Percentiles rank a stretch among this genome's conserved stretches.
These are phyloP conservation scores for Xerocomus nothofagi DNA, from an alignment of 1,284 basidiomycete genomes.

Conservation along the genomic window DNA sequence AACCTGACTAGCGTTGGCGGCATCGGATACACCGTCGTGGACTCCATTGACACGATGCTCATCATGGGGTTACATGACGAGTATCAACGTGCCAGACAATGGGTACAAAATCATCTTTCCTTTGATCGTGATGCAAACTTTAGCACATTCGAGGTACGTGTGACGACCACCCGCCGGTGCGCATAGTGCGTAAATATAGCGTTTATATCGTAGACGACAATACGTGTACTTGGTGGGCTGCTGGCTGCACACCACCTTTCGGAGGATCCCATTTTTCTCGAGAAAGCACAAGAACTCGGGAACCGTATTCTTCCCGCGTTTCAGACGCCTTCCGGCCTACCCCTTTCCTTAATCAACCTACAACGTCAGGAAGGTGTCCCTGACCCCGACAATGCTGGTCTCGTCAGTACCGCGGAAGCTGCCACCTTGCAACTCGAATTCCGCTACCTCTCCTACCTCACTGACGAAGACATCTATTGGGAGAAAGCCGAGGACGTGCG, in stretches of 20 bases:
- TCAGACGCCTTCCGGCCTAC: slow-evolving; percentile 79
- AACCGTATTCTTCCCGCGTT: slow-evolving; percentile 87
- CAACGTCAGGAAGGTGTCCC: slow-evolving; percentile 61
- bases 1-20: slow-evolving; percentile 76
- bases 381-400: slow-evolving; percentile 62
- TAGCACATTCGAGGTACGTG: slow-evolving; percentile 88
- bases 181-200: slow-evolving; percentile 1
- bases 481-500: slow-evolving; percentile 72
- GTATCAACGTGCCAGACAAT: slow-evolving; percentile 74
- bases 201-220: slow-evolving; percentile 58
- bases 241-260: slow-evolving; percentile 82
- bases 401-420: slow-evolving; percentile 83
- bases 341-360: slow-evolving; percentile 79
- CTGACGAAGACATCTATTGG: slow-evolving; percentile 81
- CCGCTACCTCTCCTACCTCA: slow-evolving; percentile 83
- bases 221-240: slow-evolving; percentile 80
- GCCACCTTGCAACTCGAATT: slow-evolving; percentile 88
- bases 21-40: slow-evolving; percentile 84
- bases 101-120: slow-evolving; percentile 70
- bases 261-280: slow-evolving; percentile 67
- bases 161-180: neutral
- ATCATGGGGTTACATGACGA: slow-evolving; percentile 83
- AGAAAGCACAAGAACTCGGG: slow-evolving; percentile 77
- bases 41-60: slow-evolving; percentile 85
- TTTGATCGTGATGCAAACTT: slow-evolving; percentile 83